Conservation (phyloP, 176 grass and related monocot species). For the Triticum dicoccoides region DNA sequence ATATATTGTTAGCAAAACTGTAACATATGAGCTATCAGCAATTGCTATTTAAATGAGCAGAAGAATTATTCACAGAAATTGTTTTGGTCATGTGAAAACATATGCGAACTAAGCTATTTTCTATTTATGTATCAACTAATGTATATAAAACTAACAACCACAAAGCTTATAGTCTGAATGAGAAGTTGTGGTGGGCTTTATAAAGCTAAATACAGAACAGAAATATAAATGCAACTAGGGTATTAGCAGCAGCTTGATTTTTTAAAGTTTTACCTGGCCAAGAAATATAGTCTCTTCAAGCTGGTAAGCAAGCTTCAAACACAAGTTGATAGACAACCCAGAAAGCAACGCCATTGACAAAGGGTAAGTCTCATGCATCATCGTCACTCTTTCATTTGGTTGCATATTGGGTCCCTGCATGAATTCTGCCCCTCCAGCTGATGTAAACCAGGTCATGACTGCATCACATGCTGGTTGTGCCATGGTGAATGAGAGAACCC, state of each 20-base stretch:
- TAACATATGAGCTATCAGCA: not conserved
- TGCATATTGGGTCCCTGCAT: slow-evolving; percentile 84
- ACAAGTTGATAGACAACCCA: slow-evolving; percentile 94
- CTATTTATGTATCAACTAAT: not conserved
- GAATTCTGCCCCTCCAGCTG: slow-evolving; percentile 73
- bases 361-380: slow-evolving; percentile 94
- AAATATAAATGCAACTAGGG: slow-evolving; percentile 13
- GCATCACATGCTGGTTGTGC: slow-evolving; percentile 81
- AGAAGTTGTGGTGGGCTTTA: not conserved
- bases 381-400: slow-evolving; percentile 63
- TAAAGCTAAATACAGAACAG: not conserved
- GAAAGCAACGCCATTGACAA: slow-evolving; percentile 92
- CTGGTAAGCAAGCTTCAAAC: slow-evolving; percentile 92
- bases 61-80: not conserved
- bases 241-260: not conserved
- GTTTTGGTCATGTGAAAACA: not conserved
- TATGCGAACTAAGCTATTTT: not conserved
- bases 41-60: slow-evolving; percentile 17
- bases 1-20: not conserved
- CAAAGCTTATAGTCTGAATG: not conserved
- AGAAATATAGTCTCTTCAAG: slow-evolving; percentile 99
- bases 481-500: slow-evolving; percentile 99
- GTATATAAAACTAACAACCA: not conserved
- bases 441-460: slow-evolving; percentile 98
- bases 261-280: slow-evolving; percentile 60